phyloP scores from a whole-genome alignment of 2,329 filamentous ascomycete species.

The Fusarium sambucinum region DNA sequence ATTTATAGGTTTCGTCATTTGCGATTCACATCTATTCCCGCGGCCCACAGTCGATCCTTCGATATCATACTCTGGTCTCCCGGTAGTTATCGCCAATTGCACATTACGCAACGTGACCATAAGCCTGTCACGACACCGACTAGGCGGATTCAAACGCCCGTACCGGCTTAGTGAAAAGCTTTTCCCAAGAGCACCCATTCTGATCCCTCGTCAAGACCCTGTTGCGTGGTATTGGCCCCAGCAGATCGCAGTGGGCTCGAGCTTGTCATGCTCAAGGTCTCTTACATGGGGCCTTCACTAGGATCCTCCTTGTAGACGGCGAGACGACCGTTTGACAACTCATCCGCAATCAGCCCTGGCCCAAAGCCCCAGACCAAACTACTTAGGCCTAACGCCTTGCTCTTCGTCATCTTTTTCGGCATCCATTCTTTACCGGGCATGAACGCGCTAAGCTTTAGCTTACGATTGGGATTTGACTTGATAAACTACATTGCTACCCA shows the following conservation, averaged over 20 bases:
- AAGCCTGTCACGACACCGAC: conserved; percentile 43
- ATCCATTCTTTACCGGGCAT: conserved; percentile 47
- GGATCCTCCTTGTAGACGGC: conserved; percentile 58
- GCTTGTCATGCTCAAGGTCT: conserved; percentile 56
- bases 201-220: conserved; percentile 54
- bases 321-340: conserved; percentile 55
- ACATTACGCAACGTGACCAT: conserved; percentile 42
- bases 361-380: conserved; percentile 48
- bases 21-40: conserved; percentile 41
- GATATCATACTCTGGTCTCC: conserved; percentile 22
- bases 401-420: conserved; percentile 48
- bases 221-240: conserved; percentile 55
- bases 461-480: conserved; percentile 48
- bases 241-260: conserved; percentile 56
- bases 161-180: conserved; percentile 41
- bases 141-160: conserved; percentile 44
- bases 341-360: conserved; percentile 51
- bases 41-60: conserved; percentile 36
- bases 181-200: conserved; percentile 25
- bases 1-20: conserved; percentile 45
- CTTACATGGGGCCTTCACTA: conserved; percentile 53
- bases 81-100: conserved; percentile 40
- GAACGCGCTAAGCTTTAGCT: conserved; percentile 48
- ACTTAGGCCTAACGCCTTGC: conserved; percentile 47
- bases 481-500: conserved; percentile 50